Evolutionary conservation across 495 filamentous ascomycete species (phyloP).

Genomic region (Trichoderma virens): DNA sequence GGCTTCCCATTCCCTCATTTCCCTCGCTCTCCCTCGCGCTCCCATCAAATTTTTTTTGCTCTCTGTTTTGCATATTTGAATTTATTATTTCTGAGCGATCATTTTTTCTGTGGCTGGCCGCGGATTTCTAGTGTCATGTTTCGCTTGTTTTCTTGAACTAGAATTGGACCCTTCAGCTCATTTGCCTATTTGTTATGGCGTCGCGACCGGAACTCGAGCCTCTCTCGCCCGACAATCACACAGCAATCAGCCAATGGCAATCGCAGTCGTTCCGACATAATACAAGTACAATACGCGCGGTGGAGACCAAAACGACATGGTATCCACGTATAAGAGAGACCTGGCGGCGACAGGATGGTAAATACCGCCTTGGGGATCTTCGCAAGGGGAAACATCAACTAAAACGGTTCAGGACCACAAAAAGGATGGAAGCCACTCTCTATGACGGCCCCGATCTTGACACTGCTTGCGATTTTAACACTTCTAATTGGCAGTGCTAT

Average conservation of each 20-base stretch:
- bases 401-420: not conserved
- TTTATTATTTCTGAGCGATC: too few relatives aligned
- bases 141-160: not conserved
- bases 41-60: too few relatives aligned
- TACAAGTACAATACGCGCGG: not conserved
- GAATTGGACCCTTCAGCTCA: too few relatives aligned
- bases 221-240: not conserved
- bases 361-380: too few relatives aligned
- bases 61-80: too few relatives aligned
- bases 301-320: not conserved
- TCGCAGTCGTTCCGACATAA: not conserved
- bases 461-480: slow-evolving; percentile 16
- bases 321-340: not conserved
- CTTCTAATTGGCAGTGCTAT: slow-evolving; percentile 24
- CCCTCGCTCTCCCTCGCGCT: not conserved
- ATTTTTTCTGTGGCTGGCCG: too few relatives aligned
- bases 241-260: not conserved
- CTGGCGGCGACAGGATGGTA: too few relatives aligned
- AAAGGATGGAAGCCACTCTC: slow-evolving; percentile 29
- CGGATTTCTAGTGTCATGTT: not conserved
- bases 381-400: not conserved
- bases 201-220: not conserved
- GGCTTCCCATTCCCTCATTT: not conserved
- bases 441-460: slow-evolving; percentile 24
- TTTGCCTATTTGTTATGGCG: not conserved